phyloP scores from a whole-genome alignment of 2,329 filamentous ascomycete genomes.

The Elsinoe arachidis region DNA sequence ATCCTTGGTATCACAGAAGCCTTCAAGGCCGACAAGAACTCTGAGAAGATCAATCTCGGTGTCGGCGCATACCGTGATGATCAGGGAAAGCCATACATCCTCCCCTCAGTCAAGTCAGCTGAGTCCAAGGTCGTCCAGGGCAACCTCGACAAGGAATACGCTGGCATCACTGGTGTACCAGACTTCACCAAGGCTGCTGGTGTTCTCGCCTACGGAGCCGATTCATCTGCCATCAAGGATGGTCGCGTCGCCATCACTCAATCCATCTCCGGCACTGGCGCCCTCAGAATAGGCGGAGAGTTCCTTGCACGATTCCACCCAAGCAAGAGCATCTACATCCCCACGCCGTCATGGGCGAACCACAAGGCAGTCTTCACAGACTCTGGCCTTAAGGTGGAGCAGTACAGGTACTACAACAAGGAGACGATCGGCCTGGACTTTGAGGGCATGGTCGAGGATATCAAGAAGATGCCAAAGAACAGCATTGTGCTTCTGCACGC shows the following conservation, averaged over 20 bases:
- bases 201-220: conserved; percentile 77
- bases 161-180: conserved; percentile 91
- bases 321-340: conserved; percentile 93
- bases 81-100: conserved; percentile 94
- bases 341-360: conserved; percentile 95
- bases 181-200: conserved; percentile 90
- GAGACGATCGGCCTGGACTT: conserved; percentile 97
- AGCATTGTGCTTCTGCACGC: conserved; percentile 92
- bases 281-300: conserved; percentile 84
- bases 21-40: conserved; percentile 92
- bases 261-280: conserved; percentile 95
- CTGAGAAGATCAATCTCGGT: conserved; percentile 97
- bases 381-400: conserved; percentile 79
- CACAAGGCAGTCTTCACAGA: conserved; percentile 95
- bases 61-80: conserved; percentile 74
- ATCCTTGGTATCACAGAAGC: conserved; percentile 93
- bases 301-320: conserved; percentile 92
- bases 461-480: conserved; percentile 77
- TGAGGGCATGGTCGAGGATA: conserved; percentile 80
- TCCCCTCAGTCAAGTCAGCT: conserved; percentile 82
- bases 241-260: conserved; percentile 84
- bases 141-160: conserved; percentile 91
- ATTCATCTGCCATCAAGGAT: conserved; percentile 65
- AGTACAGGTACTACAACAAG: conserved; percentile 99
- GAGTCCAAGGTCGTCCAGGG: conserved; percentile 76